phyloP scores from a whole-genome alignment of 1,284 basidiomycete genomes.

The Mrakiaceae sp. region DNA sequence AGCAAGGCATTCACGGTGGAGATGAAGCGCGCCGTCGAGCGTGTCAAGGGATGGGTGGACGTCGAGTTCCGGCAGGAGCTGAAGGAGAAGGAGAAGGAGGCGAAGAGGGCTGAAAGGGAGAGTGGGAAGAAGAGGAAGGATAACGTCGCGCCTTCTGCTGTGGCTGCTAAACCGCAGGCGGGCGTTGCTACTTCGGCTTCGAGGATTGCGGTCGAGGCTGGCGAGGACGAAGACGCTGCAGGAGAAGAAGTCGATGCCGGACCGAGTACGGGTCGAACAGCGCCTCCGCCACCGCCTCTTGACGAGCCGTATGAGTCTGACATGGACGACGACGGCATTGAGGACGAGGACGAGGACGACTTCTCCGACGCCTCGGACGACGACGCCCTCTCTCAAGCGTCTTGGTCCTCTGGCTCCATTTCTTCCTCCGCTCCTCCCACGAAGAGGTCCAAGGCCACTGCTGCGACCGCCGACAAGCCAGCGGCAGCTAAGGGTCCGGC shows the following conservation, averaged over 20 bases:
- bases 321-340: slow-evolving; percentile 2
- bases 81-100: not conserved
- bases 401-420: slow-evolving; percentile 15
- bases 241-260: not conserved
- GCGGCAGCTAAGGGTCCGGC: not conserved
- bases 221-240: not conserved
- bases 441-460: slow-evolving; percentile 9
- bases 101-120: not conserved
- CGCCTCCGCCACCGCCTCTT: not conserved
- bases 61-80: not conserved
- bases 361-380: slow-evolving; percentile 6
- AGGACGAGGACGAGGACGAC: not conserved
- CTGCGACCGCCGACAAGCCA: not conserved
- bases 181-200: too few species aligned
- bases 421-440: not conserved
- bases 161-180: too few species aligned
- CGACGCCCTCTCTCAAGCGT: slow-evolving; percentile 5
- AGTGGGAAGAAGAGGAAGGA: too few species aligned
- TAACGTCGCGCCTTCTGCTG: not conserved
- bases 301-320: not conserved
- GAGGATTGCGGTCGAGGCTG: too few species aligned
- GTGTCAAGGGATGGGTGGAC: slow-evolving; percentile 12
- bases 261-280: not conserved
- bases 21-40: slow-evolving; percentile 1
- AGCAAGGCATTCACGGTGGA: slow-evolving; percentile 14